Conservation (phyloP, 495 filamentous ascomycete species). For the Xylaria venustula region DNA sequence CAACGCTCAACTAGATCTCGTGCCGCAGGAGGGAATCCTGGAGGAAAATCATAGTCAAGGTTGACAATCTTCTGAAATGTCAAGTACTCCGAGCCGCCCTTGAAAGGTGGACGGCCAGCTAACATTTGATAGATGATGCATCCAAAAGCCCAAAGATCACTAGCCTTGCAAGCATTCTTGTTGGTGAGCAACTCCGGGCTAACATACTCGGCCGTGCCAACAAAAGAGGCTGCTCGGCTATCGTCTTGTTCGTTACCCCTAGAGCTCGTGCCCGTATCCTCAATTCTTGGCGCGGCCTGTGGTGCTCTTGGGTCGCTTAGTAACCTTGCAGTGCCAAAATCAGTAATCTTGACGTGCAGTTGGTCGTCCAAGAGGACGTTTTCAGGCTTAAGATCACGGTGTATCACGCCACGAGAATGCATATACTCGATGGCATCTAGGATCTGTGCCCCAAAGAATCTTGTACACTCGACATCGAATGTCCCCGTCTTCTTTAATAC, state of each 20-base stretch:
- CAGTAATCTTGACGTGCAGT: constrained; percentile 98
- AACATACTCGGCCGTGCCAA: constrained; percentile 98
- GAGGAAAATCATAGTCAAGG: constrained; percentile 90
- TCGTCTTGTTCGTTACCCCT: constrained; percentile 43
- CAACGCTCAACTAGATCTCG: constrained; percentile 90
- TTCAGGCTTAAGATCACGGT: constrained; percentile 95
- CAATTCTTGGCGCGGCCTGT: constrained; percentile 31
- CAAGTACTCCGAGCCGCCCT: constrained; percentile 93
- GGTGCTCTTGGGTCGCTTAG: constrained; percentile 64
- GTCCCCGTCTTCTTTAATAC: constrained; percentile 90
- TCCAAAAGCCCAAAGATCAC: constrained; percentile 98
- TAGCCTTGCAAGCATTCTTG: constrained; percentile 96
- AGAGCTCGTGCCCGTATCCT: constrained; percentile 36
- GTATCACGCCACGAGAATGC: constrained; percentile 94
- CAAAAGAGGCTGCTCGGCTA: constrained; percentile 86
- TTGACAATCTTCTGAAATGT: constrained; percentile 98
- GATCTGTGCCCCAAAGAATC: constrained; percentile 95
- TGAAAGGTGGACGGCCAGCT: constrained; percentile 92
- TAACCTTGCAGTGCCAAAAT: constrained; percentile 97
- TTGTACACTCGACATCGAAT: constrained; percentile 93
- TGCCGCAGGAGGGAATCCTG: constrained; percentile 84
- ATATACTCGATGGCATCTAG: constrained; percentile 96
- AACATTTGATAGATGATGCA: constrained; percentile 98
- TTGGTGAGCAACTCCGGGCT: constrained; percentile 93
- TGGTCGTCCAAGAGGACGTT: constrained; percentile 93